These are phyloP conservation scores for Trichosporon ovoides DNA, from an alignment of 1,284 basidiomycete species.

Conservation along the genomic window DNA sequence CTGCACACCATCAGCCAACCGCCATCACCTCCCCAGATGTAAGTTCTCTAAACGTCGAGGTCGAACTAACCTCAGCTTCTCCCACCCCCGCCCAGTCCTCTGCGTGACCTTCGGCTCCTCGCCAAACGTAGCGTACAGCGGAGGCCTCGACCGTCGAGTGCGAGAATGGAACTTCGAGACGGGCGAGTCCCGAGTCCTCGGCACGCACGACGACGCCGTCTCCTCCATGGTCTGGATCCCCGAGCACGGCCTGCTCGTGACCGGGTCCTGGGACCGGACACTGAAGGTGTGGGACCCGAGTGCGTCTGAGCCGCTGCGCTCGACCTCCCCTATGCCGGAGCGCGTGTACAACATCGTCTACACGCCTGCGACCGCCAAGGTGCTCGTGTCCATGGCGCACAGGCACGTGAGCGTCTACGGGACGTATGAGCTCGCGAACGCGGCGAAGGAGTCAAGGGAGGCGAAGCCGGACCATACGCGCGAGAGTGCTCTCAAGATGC, in stretches of 20 bases:
- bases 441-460: constrained; percentile 55
- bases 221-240: constrained; percentile 48
- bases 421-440: constrained; percentile 60
- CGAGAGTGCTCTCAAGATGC: constrained; percentile 91
- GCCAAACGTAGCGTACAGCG: constrained; percentile 45
- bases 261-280: constrained; percentile 86
- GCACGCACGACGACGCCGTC: constrained; percentile 51
- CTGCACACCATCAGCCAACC: constrained; percentile 40
- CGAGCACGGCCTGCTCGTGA: constrained; percentile 58
- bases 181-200: constrained; percentile 48
- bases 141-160: constrained; percentile 49
- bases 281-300: constrained; percentile 78
- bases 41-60: constrained; percentile 11
- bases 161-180: constrained; percentile 55
- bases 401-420: constrained; percentile 83
- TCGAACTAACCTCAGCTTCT: constrained; percentile 25
- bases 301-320: constrained; percentile 54
- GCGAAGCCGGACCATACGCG: constrained; percentile 63
- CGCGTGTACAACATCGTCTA: constrained; percentile 69
- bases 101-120: constrained; percentile 47
- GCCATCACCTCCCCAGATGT: constrained; percentile 37
- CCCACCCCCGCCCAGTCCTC: constrained; percentile 46
- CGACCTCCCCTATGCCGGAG: constrained; percentile 67
- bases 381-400: constrained; percentile 87
- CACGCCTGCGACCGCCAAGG: constrained; percentile 49